A percentile compares a stretch with the other conserved stretches of the same genome.
These are phyloP conservation scores for Hura crepitans DNA, from an alignment of 441 rosid species.

Conservation along the genomic window DNA sequence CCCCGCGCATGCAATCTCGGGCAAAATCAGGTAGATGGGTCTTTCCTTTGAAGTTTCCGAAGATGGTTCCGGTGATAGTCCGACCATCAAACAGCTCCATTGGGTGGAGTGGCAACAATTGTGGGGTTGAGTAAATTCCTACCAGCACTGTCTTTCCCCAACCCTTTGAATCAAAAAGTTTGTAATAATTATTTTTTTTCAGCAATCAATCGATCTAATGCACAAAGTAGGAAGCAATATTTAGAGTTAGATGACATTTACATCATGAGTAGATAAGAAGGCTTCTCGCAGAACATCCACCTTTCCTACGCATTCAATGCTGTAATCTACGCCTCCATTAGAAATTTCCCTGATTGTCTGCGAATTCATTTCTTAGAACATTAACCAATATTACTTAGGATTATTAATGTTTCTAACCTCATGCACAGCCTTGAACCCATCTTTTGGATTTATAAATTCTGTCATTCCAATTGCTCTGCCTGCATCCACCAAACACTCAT, in stretches of 20 bases:
- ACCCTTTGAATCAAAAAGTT: conserved; percentile 22
- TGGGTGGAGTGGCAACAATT: conserved; percentile 35
- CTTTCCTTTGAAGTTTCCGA: conserved; percentile 41
- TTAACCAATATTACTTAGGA: too few relatives aligned
- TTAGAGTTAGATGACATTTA: background rate
- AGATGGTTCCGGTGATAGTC: conserved; percentile 27
- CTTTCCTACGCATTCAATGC: conserved; percentile 41
- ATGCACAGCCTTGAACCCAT: conserved; percentile 27
- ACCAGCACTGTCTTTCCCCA: conserved; percentile 40
- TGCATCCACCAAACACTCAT: conserved; percentile 13
- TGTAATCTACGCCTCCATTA: conserved; percentile 39
- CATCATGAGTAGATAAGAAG: conserved; percentile 39
- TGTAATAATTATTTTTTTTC: too few relatives aligned
- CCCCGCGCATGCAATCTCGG: conserved; percentile 28
- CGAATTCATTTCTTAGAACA: background rate
- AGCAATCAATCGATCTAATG: too few relatives aligned
- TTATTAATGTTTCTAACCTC: conserved; percentile 24
- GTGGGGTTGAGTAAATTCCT: conserved; percentile 36
- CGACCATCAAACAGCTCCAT: conserved; percentile 43
- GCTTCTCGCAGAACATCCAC: conserved; percentile 36
- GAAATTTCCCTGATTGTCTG: conserved; percentile 39
- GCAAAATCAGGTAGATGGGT: conserved; percentile 33
- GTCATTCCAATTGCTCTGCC: conserved; percentile 37
- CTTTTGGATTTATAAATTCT: conserved; percentile 35
- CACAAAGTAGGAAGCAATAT: too few relatives aligned